Evolutionary conservation across 163 green algal genomes (phyloP), one percentile per base, ranked within the genome.

Genomic region (Scenedesmus sp.): DNA sequence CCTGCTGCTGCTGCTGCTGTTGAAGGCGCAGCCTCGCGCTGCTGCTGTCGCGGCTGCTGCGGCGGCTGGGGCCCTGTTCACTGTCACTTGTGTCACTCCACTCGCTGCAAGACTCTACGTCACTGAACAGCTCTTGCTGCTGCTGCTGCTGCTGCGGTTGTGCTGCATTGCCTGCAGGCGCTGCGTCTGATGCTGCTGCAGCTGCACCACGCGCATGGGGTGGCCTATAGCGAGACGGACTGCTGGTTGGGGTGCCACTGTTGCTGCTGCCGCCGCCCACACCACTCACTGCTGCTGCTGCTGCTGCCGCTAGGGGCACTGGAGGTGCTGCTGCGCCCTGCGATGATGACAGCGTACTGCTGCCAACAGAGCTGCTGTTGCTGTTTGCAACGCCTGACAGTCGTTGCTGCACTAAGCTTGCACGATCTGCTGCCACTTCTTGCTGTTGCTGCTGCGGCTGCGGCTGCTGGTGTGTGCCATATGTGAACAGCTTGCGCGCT

Each of bases 401-500:
- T 20, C 15, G 5, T 2, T 5, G 7, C n/a, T 84, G 76, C 1
- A 46, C 16, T 34, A 3, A n/a, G 3, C 54, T 67, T 67, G 52
- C 54, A 46, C 9, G 34, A 34, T 4, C 1, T 23, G 86, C 54
- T 70, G 62, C 8, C 7, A 46, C 34, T 46, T 46, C 34, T 46
- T 56, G n/a, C 60, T 82, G 76, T 54, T 26, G 84, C n/a, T 60
- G 83, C 88, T 26, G 90, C 54, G 3, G 92, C 73, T 2, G 52
- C 9, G 4, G 82, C 26, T 54, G 91, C 83, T 64, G 93, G 52
- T 88, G 93, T 60, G 87, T 74, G 3, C 94, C 94, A 84, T 94
- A 96, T 10, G 79, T 64, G 15, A 95, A 34, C 74, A 96, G 84
- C 34, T 90, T 90, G 56, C 91, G 79, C 52, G 93, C 67, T 60